Percentiles rank a stretch among this genome's conserved stretches.
These are phyloP conservation scores for Trametes sanguinea DNA, from an alignment of 768 basidiomycete genomes.

Conservation along the genomic window DNA sequence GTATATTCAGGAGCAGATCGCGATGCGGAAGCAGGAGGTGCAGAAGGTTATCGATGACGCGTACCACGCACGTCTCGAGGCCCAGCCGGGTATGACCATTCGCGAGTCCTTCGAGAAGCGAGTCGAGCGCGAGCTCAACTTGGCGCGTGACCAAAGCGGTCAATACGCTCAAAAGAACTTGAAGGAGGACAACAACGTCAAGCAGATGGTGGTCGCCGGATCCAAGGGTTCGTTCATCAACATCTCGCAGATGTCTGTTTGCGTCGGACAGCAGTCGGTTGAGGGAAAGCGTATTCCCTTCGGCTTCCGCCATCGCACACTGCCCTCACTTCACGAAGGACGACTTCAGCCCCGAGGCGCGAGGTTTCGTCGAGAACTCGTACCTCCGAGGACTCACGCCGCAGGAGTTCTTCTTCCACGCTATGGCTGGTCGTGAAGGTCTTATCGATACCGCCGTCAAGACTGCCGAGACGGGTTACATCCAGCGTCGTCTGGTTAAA, in stretches of 20 bases:
- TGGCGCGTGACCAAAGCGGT: conserved; percentile 94
- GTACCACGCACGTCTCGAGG: conserved; percentile 82
- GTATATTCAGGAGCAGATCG: conserved; percentile 81
- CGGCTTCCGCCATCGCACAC: conserved; percentile 93
- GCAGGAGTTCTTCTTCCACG: conserved; percentile 99
- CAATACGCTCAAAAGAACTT: conserved; percentile 95
- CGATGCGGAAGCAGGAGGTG: conserved; percentile 80
- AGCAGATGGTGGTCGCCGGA: conserved; percentile 99
- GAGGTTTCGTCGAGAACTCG: conserved; percentile 99
- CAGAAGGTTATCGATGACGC: conserved; percentile 78
- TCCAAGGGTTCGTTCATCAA: conserved; percentile 99
- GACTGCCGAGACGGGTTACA: conserved; percentile 99
- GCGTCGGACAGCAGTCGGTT: conserved; percentile 97
- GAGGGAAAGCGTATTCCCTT: conserved; percentile 98
- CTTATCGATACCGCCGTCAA: conserved; percentile 99
- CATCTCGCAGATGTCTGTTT: conserved; percentile 99
- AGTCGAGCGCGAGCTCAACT: conserved; percentile 89
- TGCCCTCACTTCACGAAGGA: conserved; percentile 99
- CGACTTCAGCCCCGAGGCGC: conserved; percentile 96
- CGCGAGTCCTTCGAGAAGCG: conserved; percentile 96
- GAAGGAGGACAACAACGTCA: conserved; percentile 99
- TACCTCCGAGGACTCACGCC: conserved; percentile 95
- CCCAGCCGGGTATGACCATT: conserved; percentile 97
- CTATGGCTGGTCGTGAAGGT: conserved; percentile 99
- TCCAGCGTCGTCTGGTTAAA: conserved; percentile 97